Conservation (phyloP, 768 basidiomycete genomes). For the Trametes villosa region DNA sequence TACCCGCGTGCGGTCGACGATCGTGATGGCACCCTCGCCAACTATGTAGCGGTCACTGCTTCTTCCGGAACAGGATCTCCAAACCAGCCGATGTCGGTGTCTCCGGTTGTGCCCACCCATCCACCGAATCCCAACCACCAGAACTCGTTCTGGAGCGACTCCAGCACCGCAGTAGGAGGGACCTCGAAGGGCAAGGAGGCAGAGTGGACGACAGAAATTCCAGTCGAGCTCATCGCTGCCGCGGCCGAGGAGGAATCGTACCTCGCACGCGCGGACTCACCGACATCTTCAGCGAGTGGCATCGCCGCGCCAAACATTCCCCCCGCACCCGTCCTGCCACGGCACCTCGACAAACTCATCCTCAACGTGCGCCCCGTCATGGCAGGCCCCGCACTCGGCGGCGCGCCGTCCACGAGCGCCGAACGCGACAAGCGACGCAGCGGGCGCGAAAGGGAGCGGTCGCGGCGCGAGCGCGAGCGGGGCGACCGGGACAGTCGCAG, state of each 20-base stretch:
- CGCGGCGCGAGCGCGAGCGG: slow-evolving; percentile 17
- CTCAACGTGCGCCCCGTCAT: slow-evolving; percentile 60
- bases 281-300: slow-evolving; percentile 32
- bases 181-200: slow-evolving; percentile 31
- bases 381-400: slow-evolving; percentile 25
- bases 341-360: slow-evolving; percentile 93
- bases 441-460: slow-evolving; percentile 18
- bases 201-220: slow-evolving; percentile 81
- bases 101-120: slow-evolving; percentile 24
- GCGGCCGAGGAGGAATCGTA: slow-evolving; percentile 85
- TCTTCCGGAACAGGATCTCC: slow-evolving; percentile 34
- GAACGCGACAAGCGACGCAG: slow-evolving; percentile 23
- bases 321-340: slow-evolving; percentile 83
- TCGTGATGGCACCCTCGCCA: slow-evolving; percentile 84
- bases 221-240: slow-evolving; percentile 75
- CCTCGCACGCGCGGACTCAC: slow-evolving; percentile 47
- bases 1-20: slow-evolving; percentile 92
- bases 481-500: slow-evolving; percentile 29
- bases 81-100: slow-evolving; percentile 39
- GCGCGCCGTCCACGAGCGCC: slow-evolving; percentile 12
- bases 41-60: slow-evolving; percentile 79
- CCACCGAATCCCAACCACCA: slow-evolving; percentile 29
- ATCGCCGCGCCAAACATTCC: slow-evolving; percentile 80
- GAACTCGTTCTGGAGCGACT: slow-evolving; percentile 50
- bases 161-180: slow-evolving; percentile 23